A percentile compares a stretch with the other conserved stretches of the same genome.
Evolutionary conservation across 1,139 yeast species (phyloP).

Genomic region (Scheffersomyces segobiensis): DNA sequence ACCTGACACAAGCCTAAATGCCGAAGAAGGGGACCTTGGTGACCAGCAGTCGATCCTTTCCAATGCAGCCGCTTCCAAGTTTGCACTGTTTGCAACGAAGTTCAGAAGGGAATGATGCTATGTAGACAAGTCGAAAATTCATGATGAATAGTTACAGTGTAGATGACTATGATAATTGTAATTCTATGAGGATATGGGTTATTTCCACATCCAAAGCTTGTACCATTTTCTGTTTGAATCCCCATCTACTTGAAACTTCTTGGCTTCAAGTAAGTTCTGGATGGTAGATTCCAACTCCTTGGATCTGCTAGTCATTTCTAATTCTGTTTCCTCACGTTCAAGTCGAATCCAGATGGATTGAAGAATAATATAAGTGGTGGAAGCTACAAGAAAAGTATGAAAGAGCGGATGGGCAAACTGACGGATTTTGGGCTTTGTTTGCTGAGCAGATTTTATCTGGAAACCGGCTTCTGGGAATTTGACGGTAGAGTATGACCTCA

Average conservation of each 20-base stretch:
- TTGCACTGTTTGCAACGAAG: slow-evolving; percentile 43
- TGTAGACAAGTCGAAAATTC: not conserved
- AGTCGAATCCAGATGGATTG: slow-evolving; percentile 35
- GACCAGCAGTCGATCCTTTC: slow-evolving; percentile 28
- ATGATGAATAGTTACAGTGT: not conserved
- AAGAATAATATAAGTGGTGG: slow-evolving; percentile 38
- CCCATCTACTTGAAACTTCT: slow-evolving; percentile 19
- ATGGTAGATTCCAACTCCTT: slow-evolving; percentile 29
- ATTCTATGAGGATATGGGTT: not conserved
- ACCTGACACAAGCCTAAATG: slow-evolving; percentile 5
- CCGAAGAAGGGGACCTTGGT: slow-evolving; percentile 21
- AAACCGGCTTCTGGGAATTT: slow-evolving; percentile 13
- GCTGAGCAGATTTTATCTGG: not conserved
- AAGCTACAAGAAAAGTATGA: slow-evolving; percentile 43
- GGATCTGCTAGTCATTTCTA: slow-evolving; percentile 23
- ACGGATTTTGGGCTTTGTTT: slow-evolving; percentile 33
- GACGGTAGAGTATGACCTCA: slow-evolving; percentile 6
- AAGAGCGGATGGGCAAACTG: slow-evolving; percentile 42
- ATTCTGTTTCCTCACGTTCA: slow-evolving; percentile 33
- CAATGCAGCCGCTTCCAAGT: slow-evolving; percentile 36
- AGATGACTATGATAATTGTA: not conserved
- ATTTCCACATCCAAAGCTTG: slow-evolving; percentile 20
- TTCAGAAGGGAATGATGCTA: slow-evolving; percentile 19
- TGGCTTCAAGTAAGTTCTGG: slow-evolving; percentile 32
- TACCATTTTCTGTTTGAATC: slow-evolving; percentile 21